These are phyloP conservation scores for Nitzschia palea DNA, from an alignment of 108 stramenopile species.

Conservation along the genomic window DNA sequence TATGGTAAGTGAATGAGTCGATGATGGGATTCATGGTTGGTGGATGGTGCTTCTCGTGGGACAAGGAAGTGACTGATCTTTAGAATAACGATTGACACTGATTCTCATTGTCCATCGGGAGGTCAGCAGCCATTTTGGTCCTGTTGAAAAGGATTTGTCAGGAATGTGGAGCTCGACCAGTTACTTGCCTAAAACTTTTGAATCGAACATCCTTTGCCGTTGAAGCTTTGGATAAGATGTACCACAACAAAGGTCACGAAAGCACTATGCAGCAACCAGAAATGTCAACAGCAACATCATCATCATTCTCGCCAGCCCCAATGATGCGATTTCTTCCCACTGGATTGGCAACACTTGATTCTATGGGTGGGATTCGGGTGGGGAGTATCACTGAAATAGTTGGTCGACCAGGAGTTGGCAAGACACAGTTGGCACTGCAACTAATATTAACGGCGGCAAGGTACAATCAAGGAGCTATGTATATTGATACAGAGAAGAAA, in stretches of 20 bases:
- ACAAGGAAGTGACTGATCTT: too few species aligned
- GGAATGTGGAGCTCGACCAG: slow-evolving; percentile 41
- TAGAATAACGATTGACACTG: background rate
- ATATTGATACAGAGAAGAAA: slow-evolving; percentile 84
- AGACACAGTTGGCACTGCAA: slow-evolving; percentile 80
- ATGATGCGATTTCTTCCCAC: slow-evolving; percentile 51
- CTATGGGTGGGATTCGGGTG: slow-evolving; percentile 63
- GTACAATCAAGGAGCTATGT: slow-evolving; percentile 58
- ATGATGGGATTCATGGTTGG: too few species aligned
- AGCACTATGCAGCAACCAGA: background rate
- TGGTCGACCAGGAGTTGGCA: slow-evolving; percentile 75
- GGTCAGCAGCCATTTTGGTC: slow-evolving; percentile 43
- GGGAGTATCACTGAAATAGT: slow-evolving; percentile 72
- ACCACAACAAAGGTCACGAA: background rate
- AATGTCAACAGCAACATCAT: background rate
- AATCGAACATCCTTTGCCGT: background rate
- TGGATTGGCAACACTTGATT: slow-evolving; percentile 60
- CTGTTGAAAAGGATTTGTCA: slow-evolving; percentile 44
- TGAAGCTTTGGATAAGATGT: background rate
- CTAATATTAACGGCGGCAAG: slow-evolving; percentile 66
- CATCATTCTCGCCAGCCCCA: background rate
- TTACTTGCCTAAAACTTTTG: slow-evolving; percentile 37
- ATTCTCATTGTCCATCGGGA: too few species aligned
- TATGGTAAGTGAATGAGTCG: slow-evolving; percentile 35
- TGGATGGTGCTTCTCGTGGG: too few species aligned